These are phyloP conservation scores for Penicillium freii DNA, from an alignment of 2,329 filamentous ascomycete species.

Conservation along the genomic window DNA sequence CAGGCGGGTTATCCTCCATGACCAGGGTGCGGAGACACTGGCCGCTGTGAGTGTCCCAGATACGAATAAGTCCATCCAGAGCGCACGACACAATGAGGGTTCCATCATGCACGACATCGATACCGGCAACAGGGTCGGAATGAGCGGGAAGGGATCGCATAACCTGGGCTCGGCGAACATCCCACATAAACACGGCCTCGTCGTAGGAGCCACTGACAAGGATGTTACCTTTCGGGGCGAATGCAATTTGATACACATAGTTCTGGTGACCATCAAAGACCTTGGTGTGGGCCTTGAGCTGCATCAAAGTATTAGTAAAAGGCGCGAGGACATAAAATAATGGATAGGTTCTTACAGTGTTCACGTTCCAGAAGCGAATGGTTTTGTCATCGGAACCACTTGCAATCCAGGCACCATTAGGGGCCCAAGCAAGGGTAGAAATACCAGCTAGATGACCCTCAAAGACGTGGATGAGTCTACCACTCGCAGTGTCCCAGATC, in stretches of 20 bases:
- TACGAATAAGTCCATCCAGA: constrained; percentile 84
- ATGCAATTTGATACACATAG: constrained; percentile 90
- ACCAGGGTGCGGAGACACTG: constrained; percentile 94
- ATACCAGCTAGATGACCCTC: constrained; percentile 92
- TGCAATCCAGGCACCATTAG: constrained; percentile 81
- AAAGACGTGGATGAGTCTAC: constrained; percentile 78
- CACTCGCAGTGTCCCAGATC: constrained; percentile 80
- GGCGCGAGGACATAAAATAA: neutral
- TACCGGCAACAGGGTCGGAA: constrained; percentile 88
- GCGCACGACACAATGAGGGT: constrained; percentile 90
- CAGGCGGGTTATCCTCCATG: constrained; percentile 91
- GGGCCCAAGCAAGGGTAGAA: constrained; percentile 90
- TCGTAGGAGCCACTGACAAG: constrained; percentile 94
- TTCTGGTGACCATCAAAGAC: constrained; percentile 85
- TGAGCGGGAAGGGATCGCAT: constrained; percentile 93
- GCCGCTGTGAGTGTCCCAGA: constrained; percentile 94
- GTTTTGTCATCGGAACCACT: constrained; percentile 95
- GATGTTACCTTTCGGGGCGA: constrained; percentile 98
- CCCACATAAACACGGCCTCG: constrained; percentile 96
- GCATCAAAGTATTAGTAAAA: neutral
- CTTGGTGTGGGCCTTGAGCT: constrained; percentile 57
- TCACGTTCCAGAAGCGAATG: constrained; percentile 83
- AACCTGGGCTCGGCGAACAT: constrained; percentile 78
- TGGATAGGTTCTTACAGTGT: constrained; percentile 42
- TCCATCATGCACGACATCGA: constrained; percentile 89